Evolutionary conservation across 2,329 filamentous ascomycete genomes (phyloP), one percentile per base, ranked within the genome.

Genomic region (Mycogone perniciosa): DNA sequence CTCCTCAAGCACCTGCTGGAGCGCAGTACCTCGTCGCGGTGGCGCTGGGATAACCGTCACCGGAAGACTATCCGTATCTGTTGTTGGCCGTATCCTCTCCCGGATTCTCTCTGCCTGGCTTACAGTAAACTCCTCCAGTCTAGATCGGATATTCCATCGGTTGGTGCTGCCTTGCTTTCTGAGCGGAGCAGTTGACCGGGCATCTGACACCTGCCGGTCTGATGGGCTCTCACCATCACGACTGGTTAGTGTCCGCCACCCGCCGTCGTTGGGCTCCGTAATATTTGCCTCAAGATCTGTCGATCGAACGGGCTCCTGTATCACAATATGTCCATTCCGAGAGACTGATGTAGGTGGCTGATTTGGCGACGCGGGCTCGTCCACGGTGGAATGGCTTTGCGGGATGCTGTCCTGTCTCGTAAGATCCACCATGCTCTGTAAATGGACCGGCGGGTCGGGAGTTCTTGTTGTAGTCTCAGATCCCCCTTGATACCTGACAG

Each of bases 11-110:
- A 83, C 70, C 48, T 76, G 73, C n/a, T 76, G 75, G 4, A 84
- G 62, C 43, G 79, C 76, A 0, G 76, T 74, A 5, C 80, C 79
- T 51, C 74, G 70, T n/a, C 82, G 73, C 34, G 76, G 73, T 13
- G 82, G 82, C 1, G 82, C 80, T 3, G 82, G 81, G 10, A 85
- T 83, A 6, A 83, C 75, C 13, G 73, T 80, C 1, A 81, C 74
- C 1, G 81, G 80, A 13, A 85, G 66, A 53, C 73, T 76, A 20
- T 77, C 76, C 2, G 75, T 79, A 57, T 79, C 75, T 0, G 75
- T 71, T 0, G 74, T 75, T 7, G 80, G 75, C 8, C 76, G 71
- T 43, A 82, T 72, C 51, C 70, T 75, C 49, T 84, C 81, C 7
- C 80, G 71, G 5, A 84, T 63, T 60, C 73, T 77, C 55, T 85